A percentile compares a stretch with the other conserved stretches of the same genome.
Evolutionary conservation across 2,329 filamentous ascomycete genomes (phyloP).

Genomic region (Colletotrichum incanum): DNA sequence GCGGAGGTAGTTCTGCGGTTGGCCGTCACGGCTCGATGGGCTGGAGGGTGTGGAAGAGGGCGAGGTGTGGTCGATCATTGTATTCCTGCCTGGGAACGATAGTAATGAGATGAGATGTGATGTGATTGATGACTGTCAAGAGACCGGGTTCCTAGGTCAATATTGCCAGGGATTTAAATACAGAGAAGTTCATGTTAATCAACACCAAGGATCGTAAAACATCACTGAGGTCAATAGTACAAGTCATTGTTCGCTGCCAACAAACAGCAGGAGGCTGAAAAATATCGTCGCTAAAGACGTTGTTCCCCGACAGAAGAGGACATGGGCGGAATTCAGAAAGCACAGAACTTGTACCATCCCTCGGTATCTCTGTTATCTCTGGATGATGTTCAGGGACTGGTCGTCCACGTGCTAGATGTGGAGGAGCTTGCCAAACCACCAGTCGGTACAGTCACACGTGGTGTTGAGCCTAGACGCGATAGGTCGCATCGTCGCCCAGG

Average conservation of each 20-base stretch:
- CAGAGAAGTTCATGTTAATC: neutral
- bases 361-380: neutral
- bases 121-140: neutral
- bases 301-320: no score
- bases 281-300: neutral
- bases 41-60: neutral
- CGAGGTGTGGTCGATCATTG: neutral
- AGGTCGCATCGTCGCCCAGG: neutral
- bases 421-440: neutral
- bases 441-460: neutral
- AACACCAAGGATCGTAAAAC: neutral
- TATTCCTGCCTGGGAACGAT: no score
- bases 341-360: neutral
- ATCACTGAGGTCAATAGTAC: neutral
- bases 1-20: slow-evolving; percentile 36
- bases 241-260: neutral
- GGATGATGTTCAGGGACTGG: neutral
- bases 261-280: neutral
- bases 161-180: neutral
- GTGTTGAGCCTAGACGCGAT: neutral
- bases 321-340: neutral
- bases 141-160: neutral
- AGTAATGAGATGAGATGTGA: no score
- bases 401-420: neutral
- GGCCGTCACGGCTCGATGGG: neutral